Percentiles rank a stretch among this genome's conserved stretches.
Conservation (phyloP, 176 grass and related monocot species). For the Microstegium vimineum region DNA sequence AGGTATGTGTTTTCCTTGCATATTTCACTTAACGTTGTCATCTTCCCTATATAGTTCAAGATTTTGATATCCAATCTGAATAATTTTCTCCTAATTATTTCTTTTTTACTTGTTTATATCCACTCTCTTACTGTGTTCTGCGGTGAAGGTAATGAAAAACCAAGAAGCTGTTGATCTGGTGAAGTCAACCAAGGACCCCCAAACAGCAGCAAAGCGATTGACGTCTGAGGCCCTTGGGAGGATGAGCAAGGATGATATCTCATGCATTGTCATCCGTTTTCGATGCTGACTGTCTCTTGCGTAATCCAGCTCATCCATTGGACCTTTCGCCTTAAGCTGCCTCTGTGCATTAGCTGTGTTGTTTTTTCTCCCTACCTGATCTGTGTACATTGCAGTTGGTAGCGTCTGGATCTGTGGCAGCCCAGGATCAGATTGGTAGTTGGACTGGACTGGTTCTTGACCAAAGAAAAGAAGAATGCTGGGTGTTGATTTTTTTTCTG, state of each 20-base stretch:
- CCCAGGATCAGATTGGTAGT: not conserved
- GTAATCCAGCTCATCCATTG: no score
- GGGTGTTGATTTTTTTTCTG: slow-evolving; percentile 9
- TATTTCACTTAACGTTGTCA: not conserved
- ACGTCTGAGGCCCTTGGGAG: slow-evolving; percentile 66
- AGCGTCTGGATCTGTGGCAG: slow-evolving; percentile 5
- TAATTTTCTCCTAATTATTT: not conserved
- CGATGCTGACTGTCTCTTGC: no score
- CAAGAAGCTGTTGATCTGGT: slow-evolving; percentile 74
- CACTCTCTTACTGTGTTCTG: not conserved
- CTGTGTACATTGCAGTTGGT: slow-evolving; percentile 10
- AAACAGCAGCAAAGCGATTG: slow-evolving; percentile 64
- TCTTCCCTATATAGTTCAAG: no score
- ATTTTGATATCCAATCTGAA: no score
- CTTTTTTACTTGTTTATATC: not conserved
- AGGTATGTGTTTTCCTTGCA: slow-evolving; percentile 45
- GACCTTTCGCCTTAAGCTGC: no score
- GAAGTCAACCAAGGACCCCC: slow-evolving; percentile 73
- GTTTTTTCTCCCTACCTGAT: no score
- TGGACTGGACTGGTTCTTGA: not conserved
- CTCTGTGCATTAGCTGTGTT: no score
- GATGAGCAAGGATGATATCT: no score
- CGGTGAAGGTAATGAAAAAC: slow-evolving; percentile 71
- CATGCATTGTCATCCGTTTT: no score
- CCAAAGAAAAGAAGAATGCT: not conserved